Percentiles rank a stretch among this genome's conserved stretches.
phyloP scores from a whole-genome alignment of 805 yeast genomes.

The Candida insectorum region DNA sequence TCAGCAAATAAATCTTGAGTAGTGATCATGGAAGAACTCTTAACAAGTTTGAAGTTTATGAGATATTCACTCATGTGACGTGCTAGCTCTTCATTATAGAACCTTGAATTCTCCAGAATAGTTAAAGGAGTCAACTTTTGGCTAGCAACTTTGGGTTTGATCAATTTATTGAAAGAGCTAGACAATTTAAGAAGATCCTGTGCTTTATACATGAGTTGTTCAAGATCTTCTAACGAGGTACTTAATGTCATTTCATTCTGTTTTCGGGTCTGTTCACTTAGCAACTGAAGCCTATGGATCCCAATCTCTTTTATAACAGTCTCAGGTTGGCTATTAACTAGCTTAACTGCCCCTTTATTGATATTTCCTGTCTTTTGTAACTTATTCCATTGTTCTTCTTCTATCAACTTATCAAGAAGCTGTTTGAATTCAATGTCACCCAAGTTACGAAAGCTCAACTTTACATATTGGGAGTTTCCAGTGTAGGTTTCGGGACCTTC shows the following conservation, averaged over 20 bases:
- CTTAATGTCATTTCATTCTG: slow-evolving; percentile 61
- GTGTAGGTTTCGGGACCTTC: slow-evolving; percentile 35
- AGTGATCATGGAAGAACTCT: slow-evolving; percentile 35
- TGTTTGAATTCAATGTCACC: slow-evolving; percentile 58
- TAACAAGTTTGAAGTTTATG: slow-evolving; percentile 25
- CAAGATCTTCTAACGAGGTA: slow-evolving; percentile 71
- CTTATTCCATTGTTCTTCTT: slow-evolving; percentile 48
- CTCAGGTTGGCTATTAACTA: slow-evolving; percentile 1
- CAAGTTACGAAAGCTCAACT: slow-evolving; percentile 71
- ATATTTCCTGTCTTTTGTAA: slow-evolving; percentile 30
- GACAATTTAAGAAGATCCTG: slow-evolving; percentile 64
- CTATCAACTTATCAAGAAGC: slow-evolving; percentile 38
- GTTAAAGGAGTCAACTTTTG: slow-evolving; percentile 28
- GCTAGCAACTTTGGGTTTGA: slow-evolving; percentile 9
- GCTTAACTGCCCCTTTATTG: slow-evolving; percentile 34
- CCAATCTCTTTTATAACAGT: slow-evolving; percentile 40
- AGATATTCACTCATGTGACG: slow-evolving; percentile 77
- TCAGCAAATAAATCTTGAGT: slow-evolving; percentile 40
- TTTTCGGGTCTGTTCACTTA: slow-evolving; percentile 51
- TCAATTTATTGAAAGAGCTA: slow-evolving; percentile 30
- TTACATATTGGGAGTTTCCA: slow-evolving; percentile 37
- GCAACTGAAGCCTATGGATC: slow-evolving; percentile 63
- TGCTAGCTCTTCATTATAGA: slow-evolving; percentile 66
- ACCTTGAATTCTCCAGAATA: slow-evolving; percentile 28
- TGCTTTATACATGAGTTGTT: slow-evolving; percentile 74